Percentiles rank a stretch among this genome's conserved stretches.
Evolutionary conservation across 495 filamentous ascomycete species (phyloP).

Genomic region (Penicillium macrosclerotiorum): DNA sequence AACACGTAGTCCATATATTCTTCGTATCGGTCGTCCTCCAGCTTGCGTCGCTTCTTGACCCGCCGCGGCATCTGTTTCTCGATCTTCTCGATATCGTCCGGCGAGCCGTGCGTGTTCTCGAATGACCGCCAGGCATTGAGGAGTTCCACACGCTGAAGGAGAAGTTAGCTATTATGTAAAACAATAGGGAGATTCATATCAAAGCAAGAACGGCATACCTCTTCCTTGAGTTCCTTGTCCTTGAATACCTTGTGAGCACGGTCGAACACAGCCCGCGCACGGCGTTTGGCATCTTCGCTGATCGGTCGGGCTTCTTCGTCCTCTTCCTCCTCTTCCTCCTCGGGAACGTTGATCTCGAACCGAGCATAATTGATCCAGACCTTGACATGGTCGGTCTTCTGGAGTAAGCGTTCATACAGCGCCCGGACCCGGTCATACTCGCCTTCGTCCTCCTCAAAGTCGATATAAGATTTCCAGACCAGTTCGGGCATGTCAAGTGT

Average conservation of each 20-base stretch:
- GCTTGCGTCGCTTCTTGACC: conserved; percentile 89
- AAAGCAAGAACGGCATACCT: conserved; percentile 46
- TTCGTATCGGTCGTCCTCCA: conserved; percentile 94
- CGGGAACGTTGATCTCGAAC: conserved; percentile 87
- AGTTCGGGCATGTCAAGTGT: conserved; percentile 96
- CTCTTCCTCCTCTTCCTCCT: conserved; percentile 63
- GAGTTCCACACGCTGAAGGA: conserved; percentile 67
- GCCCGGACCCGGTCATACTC: conserved; percentile 78
- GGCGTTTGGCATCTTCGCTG: conserved; percentile 76
- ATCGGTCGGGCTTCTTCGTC: conserved; percentile 68
- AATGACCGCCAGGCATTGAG: conserved; percentile 91
- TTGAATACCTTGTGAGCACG: conserved; percentile 87
- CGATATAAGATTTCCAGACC: conserved; percentile 95
- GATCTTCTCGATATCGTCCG: conserved; percentile 77
- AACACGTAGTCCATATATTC: conserved; percentile 98
- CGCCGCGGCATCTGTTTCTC: conserved; percentile 90
- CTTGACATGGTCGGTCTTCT: conserved; percentile 96
- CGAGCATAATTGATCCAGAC: conserved; percentile 97
- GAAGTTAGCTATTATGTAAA: conserved; percentile 27
- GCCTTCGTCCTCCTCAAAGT: conserved; percentile 92
- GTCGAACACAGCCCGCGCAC: conserved; percentile 81
- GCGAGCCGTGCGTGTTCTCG: conserved; percentile 76
- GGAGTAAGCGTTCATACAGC: conserved; percentile 88
- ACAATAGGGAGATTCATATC: not conserved
- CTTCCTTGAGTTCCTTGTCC: conserved; percentile 89